Evolutionary conservation across 257 asterid species (phyloP).

Genomic region (Agastache rugosa): DNA sequence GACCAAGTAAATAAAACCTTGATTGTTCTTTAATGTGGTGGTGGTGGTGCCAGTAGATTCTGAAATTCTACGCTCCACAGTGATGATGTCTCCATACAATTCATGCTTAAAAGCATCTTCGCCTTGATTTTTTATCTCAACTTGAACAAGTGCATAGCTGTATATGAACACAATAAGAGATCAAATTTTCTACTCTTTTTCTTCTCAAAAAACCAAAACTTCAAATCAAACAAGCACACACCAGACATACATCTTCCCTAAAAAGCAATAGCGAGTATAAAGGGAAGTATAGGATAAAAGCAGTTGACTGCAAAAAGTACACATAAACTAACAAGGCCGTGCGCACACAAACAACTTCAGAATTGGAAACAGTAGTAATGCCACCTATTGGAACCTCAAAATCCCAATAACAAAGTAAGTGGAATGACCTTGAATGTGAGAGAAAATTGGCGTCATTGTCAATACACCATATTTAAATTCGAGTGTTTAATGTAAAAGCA

Average conservation of each 20-base stretch:
- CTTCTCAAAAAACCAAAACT: conserved; percentile 7
- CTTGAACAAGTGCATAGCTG: conserved; percentile 88
- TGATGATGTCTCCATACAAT: conserved; percentile 68
- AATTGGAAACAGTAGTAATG: conserved; percentile 12
- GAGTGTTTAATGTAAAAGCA: background rate
- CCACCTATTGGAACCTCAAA: background rate
- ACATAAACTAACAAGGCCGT: conserved; percentile 13
- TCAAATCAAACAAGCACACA: conserved; percentile 8
- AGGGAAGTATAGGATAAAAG: background rate
- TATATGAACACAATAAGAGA: conserved; percentile 26
- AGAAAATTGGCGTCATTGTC: background rate
- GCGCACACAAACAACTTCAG: conserved; percentile 27
- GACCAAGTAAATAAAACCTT: conserved; percentile 57
- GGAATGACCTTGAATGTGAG: conserved; percentile 8
- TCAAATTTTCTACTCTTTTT: background rate
- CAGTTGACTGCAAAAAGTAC: conserved; percentile 1
- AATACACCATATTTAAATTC: background rate
- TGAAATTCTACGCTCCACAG: conserved; percentile 78
- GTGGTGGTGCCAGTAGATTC: conserved; percentile 64
- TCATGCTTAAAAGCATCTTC: conserved; percentile 93
- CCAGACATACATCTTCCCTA: conserved; percentile 16
- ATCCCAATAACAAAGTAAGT: background rate
- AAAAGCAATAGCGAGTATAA: conserved; percentile 24
- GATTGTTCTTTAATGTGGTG: conserved; percentile 65
- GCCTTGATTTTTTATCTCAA: conserved; percentile 88